Conservation (phyloP, 441 rosid genomes). For the Jatropha multifida region DNA sequence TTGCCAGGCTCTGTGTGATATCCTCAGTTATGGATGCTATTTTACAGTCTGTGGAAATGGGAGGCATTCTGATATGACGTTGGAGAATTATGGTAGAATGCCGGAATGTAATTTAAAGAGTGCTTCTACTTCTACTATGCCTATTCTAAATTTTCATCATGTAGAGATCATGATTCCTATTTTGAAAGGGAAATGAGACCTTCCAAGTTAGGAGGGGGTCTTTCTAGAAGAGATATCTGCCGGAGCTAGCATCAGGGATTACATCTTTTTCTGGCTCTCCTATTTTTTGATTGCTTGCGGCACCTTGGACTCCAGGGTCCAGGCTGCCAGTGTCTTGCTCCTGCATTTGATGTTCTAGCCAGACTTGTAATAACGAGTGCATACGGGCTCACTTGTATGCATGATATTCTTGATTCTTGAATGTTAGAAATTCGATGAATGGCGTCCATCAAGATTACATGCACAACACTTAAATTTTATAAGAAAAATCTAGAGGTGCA, state of each 20-base stretch:
- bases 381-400: too few relatives aligned
- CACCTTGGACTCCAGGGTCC: too few relatives aligned
- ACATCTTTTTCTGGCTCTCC: too few relatives aligned
- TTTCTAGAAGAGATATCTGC: not conserved
- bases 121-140: not conserved
- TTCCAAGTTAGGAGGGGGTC: not conserved
- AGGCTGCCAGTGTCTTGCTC: too few relatives aligned
- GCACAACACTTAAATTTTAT: too few relatives aligned
- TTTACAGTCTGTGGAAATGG: not conserved
- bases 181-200: not conserved
- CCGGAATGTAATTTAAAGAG: not conserved
- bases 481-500: too few relatives aligned
- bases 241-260: not conserved
- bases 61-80: not conserved
- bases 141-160: not conserved
- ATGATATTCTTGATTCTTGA: too few relatives aligned
- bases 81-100: not conserved
- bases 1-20: not conserved
- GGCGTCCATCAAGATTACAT: too few relatives aligned
- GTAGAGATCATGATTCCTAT: not conserved
- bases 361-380: too few relatives aligned
- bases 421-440: too few relatives aligned
- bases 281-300: too few relatives aligned
- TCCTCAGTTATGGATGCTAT: not conserved
- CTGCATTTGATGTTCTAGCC: too few relatives aligned